Base-by-base conservation (phyloP, 805 yeast species). In the Kazachstania viticola region DNA sequence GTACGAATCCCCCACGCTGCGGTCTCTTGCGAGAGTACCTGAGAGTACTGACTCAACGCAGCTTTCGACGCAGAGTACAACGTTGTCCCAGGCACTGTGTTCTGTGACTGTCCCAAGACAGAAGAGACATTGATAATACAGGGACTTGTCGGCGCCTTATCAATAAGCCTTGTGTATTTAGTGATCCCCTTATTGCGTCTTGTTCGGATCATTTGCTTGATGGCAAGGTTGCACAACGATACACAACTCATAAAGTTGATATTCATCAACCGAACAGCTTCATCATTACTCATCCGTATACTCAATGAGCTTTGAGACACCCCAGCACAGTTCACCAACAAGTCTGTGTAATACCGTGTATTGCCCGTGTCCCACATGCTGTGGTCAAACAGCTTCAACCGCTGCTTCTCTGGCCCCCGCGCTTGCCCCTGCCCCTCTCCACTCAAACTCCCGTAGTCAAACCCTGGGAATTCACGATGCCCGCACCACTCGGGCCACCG, bases 311-410 rank as follows among this genome's bases (percentile, higher is more conserved):
- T 42, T 34, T 54, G 58, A 3, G 57, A 40, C 12, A 51, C 30
- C 1, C 60, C 60, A 4, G 59, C 59, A 36, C 57, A 50, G 28
- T 54, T 54, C 2, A 52, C 51, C 18, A 51, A 35, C 21, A 49
- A 21, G 14, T 40, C 42, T n/a, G 44, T 29, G 15, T 36, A 36
- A 31, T 49, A 45, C 4, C 27, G 33, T 6, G 30, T 28, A n/a
- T n/a, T n/a, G 22, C 22, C 22, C 7, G 9, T 19, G 11, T 19
- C 22, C 7, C 7, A 19, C 9, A 17, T 37, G 32, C 3, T 35
- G 23, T 8, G 33, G 17, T 1, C 17, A n/a, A n/a, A n/a, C n/a
- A n/a, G n/a, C n/a, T n/a, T n/a, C n/a, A n/a, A n/a, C n/a, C n/a
- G n/a, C n/a, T n/a, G n/a, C n/a, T n/a, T n/a, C n/a, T n/a, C n/a